Evolutionary conservation across 2,329 filamentous ascomycete species (phyloP).

Genomic region (Exophiala viscosa): DNA sequence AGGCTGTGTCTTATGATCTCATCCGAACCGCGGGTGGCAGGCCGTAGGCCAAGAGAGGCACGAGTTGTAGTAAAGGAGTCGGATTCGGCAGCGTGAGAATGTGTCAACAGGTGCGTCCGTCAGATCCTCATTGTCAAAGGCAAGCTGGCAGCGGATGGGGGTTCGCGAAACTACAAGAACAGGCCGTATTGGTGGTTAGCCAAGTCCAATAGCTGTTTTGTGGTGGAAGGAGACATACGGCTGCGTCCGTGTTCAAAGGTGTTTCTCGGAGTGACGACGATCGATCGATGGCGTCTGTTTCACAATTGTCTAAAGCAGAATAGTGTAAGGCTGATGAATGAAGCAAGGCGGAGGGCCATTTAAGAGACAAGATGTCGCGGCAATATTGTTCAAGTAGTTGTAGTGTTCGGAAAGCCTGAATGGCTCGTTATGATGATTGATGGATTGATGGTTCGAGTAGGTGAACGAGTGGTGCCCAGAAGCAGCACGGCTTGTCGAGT

Average conservation of each 20-base stretch:
- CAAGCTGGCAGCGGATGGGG: not conserved
- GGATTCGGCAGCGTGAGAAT: not conserved
- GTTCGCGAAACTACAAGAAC: constrained; percentile 5
- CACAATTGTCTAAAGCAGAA: not conserved
- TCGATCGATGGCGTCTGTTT: not conserved
- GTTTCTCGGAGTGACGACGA: not conserved
- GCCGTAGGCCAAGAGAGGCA: not conserved
- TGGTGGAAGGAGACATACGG: not conserved
- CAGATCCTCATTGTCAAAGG: constrained; percentile 10
- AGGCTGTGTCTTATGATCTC: constrained; percentile 3
- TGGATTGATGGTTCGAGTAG: not conserved
- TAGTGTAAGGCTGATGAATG: not conserved
- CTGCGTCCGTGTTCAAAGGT: not conserved
- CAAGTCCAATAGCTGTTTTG: not conserved
- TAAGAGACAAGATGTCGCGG: not conserved
- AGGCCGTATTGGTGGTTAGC: constrained; percentile 8
- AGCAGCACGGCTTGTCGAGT: too few species aligned
- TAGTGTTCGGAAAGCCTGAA: not conserved
- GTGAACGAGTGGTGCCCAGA: too few species aligned
- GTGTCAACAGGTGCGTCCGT: not conserved
- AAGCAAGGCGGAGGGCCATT: not conserved
- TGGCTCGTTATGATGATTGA: not conserved
- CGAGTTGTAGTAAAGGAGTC: not conserved
- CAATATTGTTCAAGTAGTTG: not conserved
- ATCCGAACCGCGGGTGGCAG: constrained; percentile 8